Percentiles rank a stretch among this genome's conserved stretches.
These are phyloP conservation scores for Tuber magnatum DNA, from an alignment of 495 filamentous ascomycete species.

Conservation along the genomic window DNA sequence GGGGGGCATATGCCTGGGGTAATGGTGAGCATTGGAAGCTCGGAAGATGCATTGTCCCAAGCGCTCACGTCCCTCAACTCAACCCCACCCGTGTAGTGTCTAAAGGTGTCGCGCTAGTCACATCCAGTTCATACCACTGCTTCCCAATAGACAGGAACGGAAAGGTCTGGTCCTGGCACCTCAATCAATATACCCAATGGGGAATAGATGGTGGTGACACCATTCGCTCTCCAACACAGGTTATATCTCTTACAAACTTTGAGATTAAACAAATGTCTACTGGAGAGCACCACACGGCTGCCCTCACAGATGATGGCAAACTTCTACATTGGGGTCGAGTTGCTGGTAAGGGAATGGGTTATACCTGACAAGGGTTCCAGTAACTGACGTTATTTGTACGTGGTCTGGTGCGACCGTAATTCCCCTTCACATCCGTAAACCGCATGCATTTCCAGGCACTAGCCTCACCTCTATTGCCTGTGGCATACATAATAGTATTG, in stretches of 20 bases:
- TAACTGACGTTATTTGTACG: too few relatives aligned
- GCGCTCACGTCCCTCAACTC: too few relatives aligned
- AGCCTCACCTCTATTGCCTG: too few relatives aligned
- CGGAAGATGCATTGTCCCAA: slow-evolving; percentile 56
- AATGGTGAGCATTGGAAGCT: slow-evolving; percentile 67
- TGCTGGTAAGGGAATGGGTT: slow-evolving; percentile 59
- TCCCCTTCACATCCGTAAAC: slow-evolving; percentile 47
- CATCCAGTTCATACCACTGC: slow-evolving; percentile 59
- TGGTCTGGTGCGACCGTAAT: too few relatives aligned
- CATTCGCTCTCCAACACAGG: too few relatives aligned
- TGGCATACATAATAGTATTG: slow-evolving; percentile 59
- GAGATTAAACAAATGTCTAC: slow-evolving; percentile 52
- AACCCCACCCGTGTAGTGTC: slow-evolving; percentile 28
- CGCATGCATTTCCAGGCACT: too few relatives aligned
- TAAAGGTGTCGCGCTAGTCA: slow-evolving; percentile 52
- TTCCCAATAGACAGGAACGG: slow-evolving; percentile 67
- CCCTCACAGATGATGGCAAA: slow-evolving; percentile 54
- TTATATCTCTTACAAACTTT: too few relatives aligned
- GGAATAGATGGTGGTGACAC: too few relatives aligned
- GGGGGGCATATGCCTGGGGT: slow-evolving; percentile 63
- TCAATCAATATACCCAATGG: slow-evolving; percentile 64
- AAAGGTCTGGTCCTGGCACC: slow-evolving; percentile 72
- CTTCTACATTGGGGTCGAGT: slow-evolving; percentile 63
- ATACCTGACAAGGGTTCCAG: neutral
- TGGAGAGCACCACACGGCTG: slow-evolving; percentile 62